Evolutionary conservation across 371 early-diverging fungal genomes (phyloP), one percentile per base, ranked within the genome.

Genomic region (Homolaphlyctis polyrhiza): DNA sequence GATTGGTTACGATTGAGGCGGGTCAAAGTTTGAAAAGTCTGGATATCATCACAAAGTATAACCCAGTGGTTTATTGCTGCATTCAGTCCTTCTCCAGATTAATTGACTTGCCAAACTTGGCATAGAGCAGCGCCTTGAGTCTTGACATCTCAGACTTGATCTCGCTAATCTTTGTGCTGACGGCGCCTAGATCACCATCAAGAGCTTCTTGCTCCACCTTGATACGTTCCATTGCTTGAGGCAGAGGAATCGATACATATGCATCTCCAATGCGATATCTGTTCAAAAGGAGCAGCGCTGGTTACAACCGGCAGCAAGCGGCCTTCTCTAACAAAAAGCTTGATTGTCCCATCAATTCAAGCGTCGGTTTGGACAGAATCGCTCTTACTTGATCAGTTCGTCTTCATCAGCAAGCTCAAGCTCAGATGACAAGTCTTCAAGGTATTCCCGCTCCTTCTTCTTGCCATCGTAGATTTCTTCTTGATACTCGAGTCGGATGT

Each of bases 381-480:
- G n/a, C 2, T 25, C 63, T 74, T 91, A 94, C 72, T 89, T 79
- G 36, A 87, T 80, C 47, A 76, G 57, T 89, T 93, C 94, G 62
- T 93, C 94, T 68, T 96, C 96, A 69, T 96, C 96, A 0, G 88
- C 87, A 14, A 97, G 79, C 74, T 97, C 96, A 1, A 96, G 79
- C 74, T 97, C 98, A 70, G 77, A 75, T 2, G 86, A 75, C 25
- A 96, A 85, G 72, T 97, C 98, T 60, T 96, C 95, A 51, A 96
- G 78, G 66, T 91, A 93, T 68, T 95, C 96, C 66, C 89, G 87
- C 69, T 96, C 96, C 29, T 79, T 79, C 79, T 93, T 93, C 62
- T 90, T 83, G 35, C 76, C 83, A 52, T 88, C 86, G 72, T 91
- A 92, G 57, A 76, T 66, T 33, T 88, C 92, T 65, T 95, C 93